Evolutionary conservation across 805 yeast genomes (phyloP), one percentile per base, ranked within the genome.

Genomic region (Candida loeiensis): DNA sequence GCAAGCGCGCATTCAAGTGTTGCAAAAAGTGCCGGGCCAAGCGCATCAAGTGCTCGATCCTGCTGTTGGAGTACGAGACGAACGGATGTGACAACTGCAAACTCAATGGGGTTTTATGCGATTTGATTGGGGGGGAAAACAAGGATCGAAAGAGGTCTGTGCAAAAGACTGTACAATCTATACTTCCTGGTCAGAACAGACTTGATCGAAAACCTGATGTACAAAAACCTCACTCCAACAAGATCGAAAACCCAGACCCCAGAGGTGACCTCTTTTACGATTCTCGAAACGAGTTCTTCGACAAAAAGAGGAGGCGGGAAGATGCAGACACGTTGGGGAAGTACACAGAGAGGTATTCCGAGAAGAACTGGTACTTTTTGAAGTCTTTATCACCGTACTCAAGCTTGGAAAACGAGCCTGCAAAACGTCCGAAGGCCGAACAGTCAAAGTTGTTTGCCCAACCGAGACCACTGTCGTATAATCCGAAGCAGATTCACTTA

Each of bases 1-100:
- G 60, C 15, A 54, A 54, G 39, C 45, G 60, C 9, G 51, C 58
- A 7, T 53, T 53, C 45, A 49, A 50, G 34, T 55, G 59, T 36
- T 55, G 60, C 44, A 37, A 46, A 12, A 46, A 36, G 16, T 55
- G 60, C 39, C 42, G 60, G 16, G 36, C 46, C 19, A 54, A 46
- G 36, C 42, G 59, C 11, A 45, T 42, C 24, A 48, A 49, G 27
- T 55, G 60, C 34, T 34, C 36, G 14, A 45, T 50, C 18, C 41
- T 34, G 39, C 44, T 45, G 36, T 25, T 46, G 3, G 46, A 50
- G 39, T 54, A 54, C 39, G 58, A 54, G 35, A 26, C 8, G 6
- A 34, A 41, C 6, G 60, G 60, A 7, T 55, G 60, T 37, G 56
- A 51, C 34, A 52, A 53, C 43, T 55, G 60, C 27, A 45, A 41